Percentiles rank a stretch among this genome's conserved stretches.
Conservation (phyloP, 768 basidiomycete species). For the Amanita molliuscula region DNA sequence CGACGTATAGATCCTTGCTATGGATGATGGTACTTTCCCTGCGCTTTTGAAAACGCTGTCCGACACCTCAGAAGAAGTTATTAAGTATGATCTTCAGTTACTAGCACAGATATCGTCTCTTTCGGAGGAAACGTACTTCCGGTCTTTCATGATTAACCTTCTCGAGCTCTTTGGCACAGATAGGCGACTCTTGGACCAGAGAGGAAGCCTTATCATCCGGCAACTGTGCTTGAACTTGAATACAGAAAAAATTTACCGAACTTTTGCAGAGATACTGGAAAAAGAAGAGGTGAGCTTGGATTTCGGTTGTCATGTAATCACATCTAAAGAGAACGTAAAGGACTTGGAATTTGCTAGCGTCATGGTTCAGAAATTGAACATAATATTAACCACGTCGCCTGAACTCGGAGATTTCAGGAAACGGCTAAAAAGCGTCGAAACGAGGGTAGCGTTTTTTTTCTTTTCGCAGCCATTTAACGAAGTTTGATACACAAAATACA, state of each 20-base stretch:
- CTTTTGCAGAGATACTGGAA: constrained; percentile 94
- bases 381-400: constrained; percentile 92
- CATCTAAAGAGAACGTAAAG: constrained; percentile 26
- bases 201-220: constrained; percentile 92
- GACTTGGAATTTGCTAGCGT: constrained; percentile 97
- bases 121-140: constrained; percentile 94
- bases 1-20: constrained; percentile 66
- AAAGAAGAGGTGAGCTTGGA: constrained; percentile 76
- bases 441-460: constrained; percentile 49
- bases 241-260: constrained; percentile 90
- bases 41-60: constrained; percentile 92
- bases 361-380: constrained; percentile 95
- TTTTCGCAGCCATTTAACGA: not conserved
- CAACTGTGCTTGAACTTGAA: constrained; percentile 91
- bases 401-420: constrained; percentile 94
- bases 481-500: constrained; percentile 13
- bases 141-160: constrained; percentile 90
- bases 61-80: constrained; percentile 95
- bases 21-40: constrained; percentile 96
- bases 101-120: constrained; percentile 94
- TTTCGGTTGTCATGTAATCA: not conserved
- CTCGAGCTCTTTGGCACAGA: constrained; percentile 95
- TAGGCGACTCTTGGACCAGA: constrained; percentile 74
- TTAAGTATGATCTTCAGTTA: constrained; percentile 92
- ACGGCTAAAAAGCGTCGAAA: constrained; percentile 86